Percentiles rank a stretch among this genome's conserved stretches.
Conservation (phyloP, 257 asterid genomes). For the Catharanthus roseus region DNA sequence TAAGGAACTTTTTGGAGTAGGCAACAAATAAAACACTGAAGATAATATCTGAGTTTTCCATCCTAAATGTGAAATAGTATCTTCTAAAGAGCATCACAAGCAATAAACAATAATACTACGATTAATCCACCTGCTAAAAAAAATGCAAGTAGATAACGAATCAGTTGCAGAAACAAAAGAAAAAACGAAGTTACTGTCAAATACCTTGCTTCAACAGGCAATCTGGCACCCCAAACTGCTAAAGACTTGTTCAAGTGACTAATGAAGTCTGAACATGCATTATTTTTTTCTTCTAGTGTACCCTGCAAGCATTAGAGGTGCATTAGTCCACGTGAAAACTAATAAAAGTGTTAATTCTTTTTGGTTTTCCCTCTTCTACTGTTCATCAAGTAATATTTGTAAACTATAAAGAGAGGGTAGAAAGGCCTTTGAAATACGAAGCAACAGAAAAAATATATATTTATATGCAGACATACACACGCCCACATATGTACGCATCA, state of each 20-base stretch:
- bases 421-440: not conserved
- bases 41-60: not conserved
- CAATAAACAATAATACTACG: not conserved
- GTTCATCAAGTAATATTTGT: not conserved
- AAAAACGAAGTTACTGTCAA: not conserved
- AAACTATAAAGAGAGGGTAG: not conserved
- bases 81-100: not conserved
- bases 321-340: slow-evolving; percentile 13
- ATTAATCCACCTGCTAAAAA: not conserved
- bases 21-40: not conserved
- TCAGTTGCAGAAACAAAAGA: not conserved
- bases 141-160: not conserved
- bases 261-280: slow-evolving; percentile 56
- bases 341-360: not conserved
- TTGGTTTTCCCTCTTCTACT: not conserved
- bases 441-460: too few relatives aligned
- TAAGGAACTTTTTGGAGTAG: not conserved
- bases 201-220: slow-evolving; percentile 80
- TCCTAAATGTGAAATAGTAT: not conserved
- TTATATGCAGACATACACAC: too few relatives aligned
- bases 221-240: slow-evolving; percentile 65
- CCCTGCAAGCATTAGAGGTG: slow-evolving; percentile 44
- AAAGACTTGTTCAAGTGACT: slow-evolving; percentile 67
- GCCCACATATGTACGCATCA: not conserved
- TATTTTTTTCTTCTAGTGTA: slow-evolving; percentile 60